Conservation (phyloP, 805 yeast species). For the Starmerella scarabaei region DNA sequence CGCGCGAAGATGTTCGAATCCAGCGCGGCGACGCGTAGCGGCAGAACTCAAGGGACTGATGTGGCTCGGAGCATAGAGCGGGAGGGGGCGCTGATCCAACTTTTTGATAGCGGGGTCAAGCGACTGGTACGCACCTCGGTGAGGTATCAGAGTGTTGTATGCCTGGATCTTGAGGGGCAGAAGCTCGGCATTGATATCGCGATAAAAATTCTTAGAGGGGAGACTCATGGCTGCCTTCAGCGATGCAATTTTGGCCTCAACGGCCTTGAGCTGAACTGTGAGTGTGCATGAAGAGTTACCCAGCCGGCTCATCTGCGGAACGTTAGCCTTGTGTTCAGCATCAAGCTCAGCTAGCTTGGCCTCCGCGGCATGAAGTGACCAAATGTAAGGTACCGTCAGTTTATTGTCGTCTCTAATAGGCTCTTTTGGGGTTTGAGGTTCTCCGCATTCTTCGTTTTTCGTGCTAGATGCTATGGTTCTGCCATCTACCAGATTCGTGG, state of each 20-base stretch:
- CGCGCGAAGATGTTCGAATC: neutral
- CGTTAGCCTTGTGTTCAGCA: neutral
- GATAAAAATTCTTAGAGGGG: slow-evolving; percentile 7
- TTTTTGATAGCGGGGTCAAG: neutral
- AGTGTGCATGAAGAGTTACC: slow-evolving; percentile 12
- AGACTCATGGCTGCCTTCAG: slow-evolving; percentile 10
- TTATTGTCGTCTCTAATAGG: too few relatives aligned
- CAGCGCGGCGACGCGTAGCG: neutral
- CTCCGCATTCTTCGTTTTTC: too few relatives aligned
- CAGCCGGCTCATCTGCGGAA: slow-evolving; percentile 4
- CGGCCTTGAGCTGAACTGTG: slow-evolving; percentile 2
- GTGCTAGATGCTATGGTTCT: too few relatives aligned
- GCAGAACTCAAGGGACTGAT: neutral
- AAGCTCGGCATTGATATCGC: slow-evolving; percentile 3
- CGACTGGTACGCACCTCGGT: neutral
- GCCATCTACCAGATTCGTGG: too few relatives aligned
- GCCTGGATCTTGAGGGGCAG: neutral
- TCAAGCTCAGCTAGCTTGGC: slow-evolving; percentile 4
- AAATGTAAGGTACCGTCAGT: neutral
- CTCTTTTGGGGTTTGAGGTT: too few relatives aligned
- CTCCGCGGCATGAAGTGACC: slow-evolving; percentile 6
- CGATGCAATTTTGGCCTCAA: slow-evolving; percentile 4
- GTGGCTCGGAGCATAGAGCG: neutral
- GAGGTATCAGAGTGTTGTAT: neutral
- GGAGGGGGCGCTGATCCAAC: neutral